Evolutionary conservation across 148 eudicot genomes (phyloP).

Genomic region (Cornus florida): DNA sequence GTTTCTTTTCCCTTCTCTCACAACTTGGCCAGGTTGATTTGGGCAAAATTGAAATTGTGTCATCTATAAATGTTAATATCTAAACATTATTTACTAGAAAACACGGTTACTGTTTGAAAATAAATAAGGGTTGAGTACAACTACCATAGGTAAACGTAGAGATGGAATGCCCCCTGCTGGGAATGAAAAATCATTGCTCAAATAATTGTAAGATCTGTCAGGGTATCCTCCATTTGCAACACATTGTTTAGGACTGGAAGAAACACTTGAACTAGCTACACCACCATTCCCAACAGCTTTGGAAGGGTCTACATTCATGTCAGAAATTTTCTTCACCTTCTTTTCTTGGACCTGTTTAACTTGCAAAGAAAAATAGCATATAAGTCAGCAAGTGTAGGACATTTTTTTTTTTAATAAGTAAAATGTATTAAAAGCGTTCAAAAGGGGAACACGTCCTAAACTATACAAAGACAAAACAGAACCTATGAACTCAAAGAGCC

Average conservation of each 20-base stretch:
- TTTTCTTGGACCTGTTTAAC: conserved; percentile 73
- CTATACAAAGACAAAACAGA: too few species aligned
- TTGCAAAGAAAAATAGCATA: conserved; percentile 13
- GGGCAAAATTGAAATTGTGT: neutral
- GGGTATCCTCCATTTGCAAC: conserved; percentile 56
- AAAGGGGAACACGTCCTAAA: too few species aligned
- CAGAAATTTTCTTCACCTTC: conserved; percentile 77
- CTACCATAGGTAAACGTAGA: conserved; percentile 74
- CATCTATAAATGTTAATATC: neutral
- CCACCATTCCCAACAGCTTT: conserved; percentile 59
- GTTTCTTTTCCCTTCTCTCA: neutral
- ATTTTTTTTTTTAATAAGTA: too few species aligned
- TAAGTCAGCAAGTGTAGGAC: neutral
- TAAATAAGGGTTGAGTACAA: conserved; percentile 30
- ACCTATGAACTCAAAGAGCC: too few species aligned
- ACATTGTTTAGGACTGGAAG: conserved; percentile 36
- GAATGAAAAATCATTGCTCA: conserved; percentile 49
- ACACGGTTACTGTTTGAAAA: neutral
- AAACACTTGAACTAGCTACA: conserved; percentile 45
- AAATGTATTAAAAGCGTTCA: too few species aligned
- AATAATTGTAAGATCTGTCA: conserved; percentile 33
- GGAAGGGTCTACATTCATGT: conserved; percentile 54
- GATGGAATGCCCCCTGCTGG: conserved; percentile 66
- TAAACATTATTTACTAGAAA: neutral
- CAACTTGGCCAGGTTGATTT: neutral